A percentile compares a stretch with the other conserved stretches of the same genome.
phyloP scores from a whole-genome alignment of 2,329 filamentous ascomycete genomes.

The Fusarium sp. region DNA sequence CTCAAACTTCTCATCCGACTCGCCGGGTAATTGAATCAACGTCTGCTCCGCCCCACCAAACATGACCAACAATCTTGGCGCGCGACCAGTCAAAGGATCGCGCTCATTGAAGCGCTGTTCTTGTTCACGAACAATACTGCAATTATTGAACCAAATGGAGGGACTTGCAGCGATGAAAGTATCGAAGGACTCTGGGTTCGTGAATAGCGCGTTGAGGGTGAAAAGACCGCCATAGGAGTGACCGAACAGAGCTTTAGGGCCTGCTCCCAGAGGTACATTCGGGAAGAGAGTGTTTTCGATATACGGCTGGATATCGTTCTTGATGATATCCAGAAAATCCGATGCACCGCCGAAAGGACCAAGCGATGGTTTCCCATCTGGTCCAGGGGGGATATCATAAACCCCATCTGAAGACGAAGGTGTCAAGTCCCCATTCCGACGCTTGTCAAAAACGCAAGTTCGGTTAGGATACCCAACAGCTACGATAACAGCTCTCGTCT shows the following conservation, averaged over 20 bases:
- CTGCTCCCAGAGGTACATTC: constrained; percentile 45
- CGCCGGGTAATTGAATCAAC: constrained; percentile 42
- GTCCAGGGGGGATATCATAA: constrained; percentile 37
- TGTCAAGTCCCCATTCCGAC: constrained; percentile 48
- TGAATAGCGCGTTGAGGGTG: constrained; percentile 57
- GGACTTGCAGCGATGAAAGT: constrained; percentile 60
- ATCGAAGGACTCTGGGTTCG: constrained; percentile 55
- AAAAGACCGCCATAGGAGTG: constrained; percentile 64
- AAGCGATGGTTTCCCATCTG: constrained; percentile 34
- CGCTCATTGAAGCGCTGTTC: constrained; percentile 42
- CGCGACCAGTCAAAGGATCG: constrained; percentile 1
- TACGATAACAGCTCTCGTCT: constrained; percentile 46
- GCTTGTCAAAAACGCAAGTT: constrained; percentile 44
- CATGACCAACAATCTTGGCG: constrained; percentile 50
- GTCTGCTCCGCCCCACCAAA: constrained; percentile 49
- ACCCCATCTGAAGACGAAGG: constrained; percentile 34
- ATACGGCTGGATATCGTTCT: constrained; percentile 51
- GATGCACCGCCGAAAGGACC: constrained; percentile 56
- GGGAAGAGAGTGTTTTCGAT: constrained; percentile 42
- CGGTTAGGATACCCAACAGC: constrained; percentile 49
- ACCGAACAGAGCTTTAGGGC: constrained; percentile 59
- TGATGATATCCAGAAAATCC: constrained; percentile 57
- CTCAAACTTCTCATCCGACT: constrained; percentile 48
- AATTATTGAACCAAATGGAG: constrained; percentile 60
- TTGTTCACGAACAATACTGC: constrained; percentile 52